These are phyloP conservation scores for Nakaseomyces uthaithaninus DNA, from an alignment of 1,139 yeast species.

Conservation along the genomic window DNA sequence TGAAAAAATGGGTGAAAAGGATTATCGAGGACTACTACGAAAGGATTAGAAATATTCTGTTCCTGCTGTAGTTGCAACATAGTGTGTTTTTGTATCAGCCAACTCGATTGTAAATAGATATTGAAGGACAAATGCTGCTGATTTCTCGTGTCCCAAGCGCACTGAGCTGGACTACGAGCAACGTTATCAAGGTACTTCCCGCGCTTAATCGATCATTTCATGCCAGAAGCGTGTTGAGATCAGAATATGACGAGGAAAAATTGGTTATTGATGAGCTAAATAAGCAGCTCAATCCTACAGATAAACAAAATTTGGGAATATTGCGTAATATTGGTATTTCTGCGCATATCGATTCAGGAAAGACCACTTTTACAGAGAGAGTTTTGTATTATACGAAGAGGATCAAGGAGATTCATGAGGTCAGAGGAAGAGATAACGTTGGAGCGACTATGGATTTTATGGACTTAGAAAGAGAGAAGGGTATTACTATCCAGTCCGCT, in stretches of 20 bases:
- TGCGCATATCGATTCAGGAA: conserved; percentile 96
- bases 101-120: too few relatives aligned
- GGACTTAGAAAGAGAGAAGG: conserved; percentile 96
- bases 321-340: conserved; percentile 95
- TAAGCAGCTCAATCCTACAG: conserved; percentile 47
- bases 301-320: conserved; percentile 43
- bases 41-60: too few relatives aligned
- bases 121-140: conserved; percentile 1
- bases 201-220: conserved; percentile 18
- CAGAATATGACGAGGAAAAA: conserved; percentile 63
- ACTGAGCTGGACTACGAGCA: neutral
- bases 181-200: neutral
- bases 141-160: conserved; percentile 3
- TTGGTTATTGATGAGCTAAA: conserved; percentile 55
- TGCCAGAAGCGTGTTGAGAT: conserved; percentile 16
- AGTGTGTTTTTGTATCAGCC: too few relatives aligned
- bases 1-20: too few relatives aligned
- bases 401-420: conserved; percentile 96
- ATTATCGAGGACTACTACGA: too few relatives aligned
- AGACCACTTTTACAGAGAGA: conserved; percentile 95
- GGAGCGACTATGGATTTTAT: conserved; percentile 99
- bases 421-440: conserved; percentile 92
- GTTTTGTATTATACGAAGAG: conserved; percentile 94
- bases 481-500: conserved; percentile 96
- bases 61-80: too few relatives aligned